Evolutionary conservation across 148 eudicot species (phyloP), one percentile per base, ranked within the genome.

Genomic region (Polygonum maritimum): DNA sequence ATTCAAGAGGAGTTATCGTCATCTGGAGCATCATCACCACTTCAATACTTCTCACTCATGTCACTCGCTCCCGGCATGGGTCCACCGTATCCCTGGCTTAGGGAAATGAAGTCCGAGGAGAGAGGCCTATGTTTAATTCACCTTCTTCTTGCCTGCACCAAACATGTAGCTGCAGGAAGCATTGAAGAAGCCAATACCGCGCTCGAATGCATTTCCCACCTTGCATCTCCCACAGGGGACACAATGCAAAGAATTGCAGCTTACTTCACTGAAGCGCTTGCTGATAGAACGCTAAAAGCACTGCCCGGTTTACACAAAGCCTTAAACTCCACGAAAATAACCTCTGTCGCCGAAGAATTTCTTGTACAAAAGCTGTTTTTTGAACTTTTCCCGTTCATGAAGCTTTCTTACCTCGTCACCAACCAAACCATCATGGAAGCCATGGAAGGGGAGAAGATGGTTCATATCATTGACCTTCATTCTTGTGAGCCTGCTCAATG

Each of bases 171-270:
- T 31, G 62, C 87, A 21, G 82, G 87, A 4, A 86, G 76, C 67
- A 36, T 85, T 8, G 88, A 89, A 48, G 81, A 87, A 52, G 93
- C 91, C 12, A 91, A 89, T 73, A 69, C 70, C 3, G 77, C 76
- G 33, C 86, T 89, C 2, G 97, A 91, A 41, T 85, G 84, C 5
- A 89, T 91, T 35, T 83, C 93, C 33, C 86, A 79, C 54, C 89
- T 91, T 3, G 87, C 93, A 63, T 83, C 90, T 54, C 89, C 89
- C 0, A 79, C 81, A 36, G 97, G 97, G 4, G 93, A 91, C 74
- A 82, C 92, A 2, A 89, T 91, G 91, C 97, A 91, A 79, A 82
- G 97, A 39, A 88, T 91, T 0, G 91, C 91, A 26, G 90, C 97
- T 16, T 86, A 91, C 69, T 91, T 89, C 82, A 74, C 91, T 2